Conservation (phyloP, 2,329 filamentous ascomycete species). For the Aspergillus oerlinghausenensis region DNA sequence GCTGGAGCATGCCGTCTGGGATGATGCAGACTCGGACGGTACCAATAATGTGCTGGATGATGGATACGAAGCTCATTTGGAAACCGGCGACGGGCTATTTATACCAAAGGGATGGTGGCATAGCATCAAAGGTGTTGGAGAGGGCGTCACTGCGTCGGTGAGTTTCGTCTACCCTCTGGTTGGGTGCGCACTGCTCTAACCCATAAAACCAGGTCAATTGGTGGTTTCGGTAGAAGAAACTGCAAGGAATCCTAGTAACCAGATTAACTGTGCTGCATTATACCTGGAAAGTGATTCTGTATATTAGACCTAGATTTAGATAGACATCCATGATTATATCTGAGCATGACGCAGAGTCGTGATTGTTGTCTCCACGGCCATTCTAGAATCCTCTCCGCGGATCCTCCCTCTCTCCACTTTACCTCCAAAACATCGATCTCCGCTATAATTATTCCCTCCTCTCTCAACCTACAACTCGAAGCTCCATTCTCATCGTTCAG, state of each 20-base stretch:
- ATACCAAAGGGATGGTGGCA: slow-evolving; percentile 87
- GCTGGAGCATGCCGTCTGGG: slow-evolving; percentile 70
- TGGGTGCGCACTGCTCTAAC: not conserved
- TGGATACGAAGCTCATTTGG: slow-evolving; percentile 53
- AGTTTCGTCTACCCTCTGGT: slow-evolving; percentile 21
- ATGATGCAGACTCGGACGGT: slow-evolving; percentile 19
- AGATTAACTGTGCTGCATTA: not conserved
- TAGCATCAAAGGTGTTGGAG: slow-evolving; percentile 63
- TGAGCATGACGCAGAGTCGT: not conserved
- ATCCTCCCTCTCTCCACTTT: not conserved
- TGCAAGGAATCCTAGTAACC: not conserved
- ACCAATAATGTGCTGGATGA: slow-evolving; percentile 22
- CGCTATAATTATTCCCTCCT: not conserved
- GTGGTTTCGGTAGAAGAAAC: slow-evolving; percentile 63
- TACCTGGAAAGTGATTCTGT: not conserved
- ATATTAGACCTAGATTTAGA: not conserved
- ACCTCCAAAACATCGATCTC: not conserved
- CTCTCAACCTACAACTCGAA: not conserved
- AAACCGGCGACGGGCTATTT: slow-evolving; percentile 66
- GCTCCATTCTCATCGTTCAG: not conserved
- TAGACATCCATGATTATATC: not conserved
- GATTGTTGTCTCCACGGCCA: not conserved
- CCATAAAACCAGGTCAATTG: slow-evolving; percentile 57
- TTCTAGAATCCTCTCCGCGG: slow-evolving; percentile 17
- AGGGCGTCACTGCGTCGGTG: slow-evolving; percentile 56